These are phyloP conservation scores for Pseudopithomyces maydicus DNA, from an alignment of 2,329 filamentous ascomycete species.

Conservation along the genomic window DNA sequence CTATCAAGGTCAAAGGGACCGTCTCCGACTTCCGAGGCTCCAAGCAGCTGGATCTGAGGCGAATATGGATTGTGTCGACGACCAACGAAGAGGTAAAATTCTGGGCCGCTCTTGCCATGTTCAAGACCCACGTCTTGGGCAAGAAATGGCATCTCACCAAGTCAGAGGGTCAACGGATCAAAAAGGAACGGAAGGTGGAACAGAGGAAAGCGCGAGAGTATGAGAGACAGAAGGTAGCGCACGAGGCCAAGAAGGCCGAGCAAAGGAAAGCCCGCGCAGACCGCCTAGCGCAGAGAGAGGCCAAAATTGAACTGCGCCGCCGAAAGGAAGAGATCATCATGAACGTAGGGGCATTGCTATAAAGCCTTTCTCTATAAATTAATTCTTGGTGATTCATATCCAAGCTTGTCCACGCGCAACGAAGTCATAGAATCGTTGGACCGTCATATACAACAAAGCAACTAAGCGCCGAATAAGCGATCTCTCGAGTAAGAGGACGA, in stretches of 20 bases:
- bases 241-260: slow-evolving; percentile 38
- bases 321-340: slow-evolving; percentile 50
- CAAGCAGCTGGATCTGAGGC: slow-evolving; percentile 61
- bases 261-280: slow-evolving; percentile 37
- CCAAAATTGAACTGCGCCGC: slow-evolving; percentile 49
- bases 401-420: too few species aligned
- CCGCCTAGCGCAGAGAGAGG: slow-evolving; percentile 36
- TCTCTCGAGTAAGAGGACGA: too few species aligned
- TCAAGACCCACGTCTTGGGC: slow-evolving; percentile 55
- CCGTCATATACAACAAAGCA: too few species aligned
- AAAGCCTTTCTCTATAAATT: background rate
- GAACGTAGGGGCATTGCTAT: slow-evolving; percentile 49
- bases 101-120: slow-evolving; percentile 57
- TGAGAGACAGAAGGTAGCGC: slow-evolving; percentile 40
- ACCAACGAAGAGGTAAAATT: slow-evolving; percentile 61
- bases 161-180: slow-evolving; percentile 51
- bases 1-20: slow-evolving; percentile 63
- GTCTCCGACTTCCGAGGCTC: slow-evolving; percentile 56
- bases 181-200: slow-evolving; percentile 44
- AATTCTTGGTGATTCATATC: too few species aligned
- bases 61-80: slow-evolving; percentile 54
- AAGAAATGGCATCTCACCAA: slow-evolving; percentile 59
- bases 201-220: slow-evolving; percentile 45
- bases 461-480: too few species aligned
- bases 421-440: too few species aligned